Evolutionary conservation across 805 yeast species (phyloP).

Genomic region (Cyberlindnera veronae): DNA sequence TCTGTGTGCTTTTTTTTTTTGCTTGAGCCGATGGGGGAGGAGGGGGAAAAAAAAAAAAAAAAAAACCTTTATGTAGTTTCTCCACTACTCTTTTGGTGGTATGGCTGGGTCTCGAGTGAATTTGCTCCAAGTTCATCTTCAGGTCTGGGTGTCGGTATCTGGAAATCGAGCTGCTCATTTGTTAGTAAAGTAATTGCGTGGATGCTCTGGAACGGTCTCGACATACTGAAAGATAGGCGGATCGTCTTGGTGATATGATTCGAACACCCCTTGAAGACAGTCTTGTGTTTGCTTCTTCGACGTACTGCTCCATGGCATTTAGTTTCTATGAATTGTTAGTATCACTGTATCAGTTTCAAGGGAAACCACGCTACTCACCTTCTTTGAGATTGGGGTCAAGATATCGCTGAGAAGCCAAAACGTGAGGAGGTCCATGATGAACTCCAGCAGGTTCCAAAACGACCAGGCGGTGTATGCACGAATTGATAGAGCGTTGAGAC

Average conservation of each 20-base stretch:
- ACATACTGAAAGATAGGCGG: slow-evolving; percentile 48
- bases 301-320: slow-evolving; percentile 42
- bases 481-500: slow-evolving; percentile 41
- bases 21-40: no score
- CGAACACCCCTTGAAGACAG: slow-evolving; percentile 28
- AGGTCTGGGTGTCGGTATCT: slow-evolving; percentile 50
- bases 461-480: slow-evolving; percentile 39
- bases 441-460: slow-evolving; percentile 39
- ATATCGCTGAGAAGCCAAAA: slow-evolving; percentile 40
- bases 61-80: no score
- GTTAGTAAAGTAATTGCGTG: no score
- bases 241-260: slow-evolving; percentile 47
- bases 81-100: no score
- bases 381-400: slow-evolving; percentile 29
- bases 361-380: slow-evolving; percentile 5
- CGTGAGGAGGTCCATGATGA: slow-evolving; percentile 35
- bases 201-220: no score
- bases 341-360: not conserved
- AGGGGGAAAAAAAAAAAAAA: no score
- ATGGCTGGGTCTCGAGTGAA: no score
- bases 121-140: no score
- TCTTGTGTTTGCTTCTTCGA: slow-evolving; percentile 31
- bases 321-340: slow-evolving; percentile 26
- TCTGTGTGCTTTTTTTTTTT: not conserved
- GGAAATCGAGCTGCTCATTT: slow-evolving; percentile 44